Evolutionary conservation across 139 green algal genomes (phyloP), one percentile per base, ranked within the genome.

Genomic region (Chlamydomonas sphaeroides): DNA sequence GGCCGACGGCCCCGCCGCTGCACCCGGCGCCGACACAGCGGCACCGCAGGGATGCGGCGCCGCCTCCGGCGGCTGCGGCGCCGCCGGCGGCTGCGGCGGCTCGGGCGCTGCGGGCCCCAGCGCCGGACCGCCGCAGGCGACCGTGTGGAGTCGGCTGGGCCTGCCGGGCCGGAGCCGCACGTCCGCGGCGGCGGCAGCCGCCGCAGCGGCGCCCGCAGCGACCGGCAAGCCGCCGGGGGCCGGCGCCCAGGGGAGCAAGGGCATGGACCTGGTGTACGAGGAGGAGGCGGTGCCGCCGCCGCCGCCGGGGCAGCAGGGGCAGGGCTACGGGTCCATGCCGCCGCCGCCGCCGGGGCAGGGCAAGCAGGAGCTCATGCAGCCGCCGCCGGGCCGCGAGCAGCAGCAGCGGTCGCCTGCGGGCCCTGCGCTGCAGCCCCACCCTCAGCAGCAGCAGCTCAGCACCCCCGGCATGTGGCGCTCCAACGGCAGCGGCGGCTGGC

Each of bases 191-290:
- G 5, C 30, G 11, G 57, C 28, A 35, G 26, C 28, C 33, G 38
- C 65, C 18, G 38, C 23, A 38, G 23, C 65, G 2, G 38, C 18
- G 23, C 3, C 21, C 14, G 35, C 23, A 23, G 41, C 20, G 51
- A 4, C 51, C 51, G 51, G 4, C 17, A 30, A 28, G 10, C 45
- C 45, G 15, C 14, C 18, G 51, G 51, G 18, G 14, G 51, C 51
- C 4, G 15, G 14, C 18, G 51, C 17, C 17, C 21, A 26, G 18
- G 51, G 4, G 15, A 26, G 51, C 17, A 28, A 61, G 51, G 26
- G 57, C 7, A 59, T 79, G 35, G 76, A 84, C n/a, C 39, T 86
- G 26, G 51, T 57, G 73, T 85, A 86, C 28, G 75, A 84, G 45
- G 68, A 72, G 53, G 65, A 71, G 41, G 77, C 45, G 36, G 49